Conservation (phyloP, 106 monocot species). For the Agapanthus africanus region DNA sequence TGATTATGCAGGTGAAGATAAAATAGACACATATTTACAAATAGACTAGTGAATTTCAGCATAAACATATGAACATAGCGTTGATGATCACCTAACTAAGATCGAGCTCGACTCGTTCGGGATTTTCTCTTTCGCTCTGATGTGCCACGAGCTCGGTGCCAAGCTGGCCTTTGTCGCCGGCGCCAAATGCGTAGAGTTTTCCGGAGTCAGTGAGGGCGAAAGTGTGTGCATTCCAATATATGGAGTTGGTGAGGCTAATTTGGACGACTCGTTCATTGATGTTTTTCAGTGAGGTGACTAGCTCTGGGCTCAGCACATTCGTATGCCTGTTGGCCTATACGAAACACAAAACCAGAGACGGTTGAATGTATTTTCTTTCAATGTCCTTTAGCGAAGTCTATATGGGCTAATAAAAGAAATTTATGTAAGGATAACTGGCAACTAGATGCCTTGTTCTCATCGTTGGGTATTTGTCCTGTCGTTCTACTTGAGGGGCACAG, state of each 20-base stretch:
- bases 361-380: no score
- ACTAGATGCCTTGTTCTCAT: no score
- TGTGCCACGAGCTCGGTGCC: conserved; percentile 58
- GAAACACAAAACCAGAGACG: conserved; percentile 1
- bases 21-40: conserved; percentile 37
- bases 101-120: conserved; percentile 73
- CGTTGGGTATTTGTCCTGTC: no score
- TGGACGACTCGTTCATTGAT: conserved; percentile 79
- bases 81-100: conserved; percentile 35
- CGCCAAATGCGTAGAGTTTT: conserved; percentile 81
- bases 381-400: no score
- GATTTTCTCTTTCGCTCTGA: conserved; percentile 65
- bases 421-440: no score
- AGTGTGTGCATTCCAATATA: conserved; percentile 99
- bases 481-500: no score
- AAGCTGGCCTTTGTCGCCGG: conserved; percentile 95
- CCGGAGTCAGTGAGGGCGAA: conserved; percentile 90
- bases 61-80: conserved; percentile 5
- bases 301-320: conserved; percentile 66
- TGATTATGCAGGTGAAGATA: conserved; percentile 12
- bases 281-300: conserved; percentile 73
- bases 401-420: no score
- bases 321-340: conserved; percentile 62
- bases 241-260: conserved; percentile 88
- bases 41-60: conserved; percentile 15